Evolutionary conservation across 352 stramenopile species (phyloP).

Genomic region (Phytophthora multivora): DNA sequence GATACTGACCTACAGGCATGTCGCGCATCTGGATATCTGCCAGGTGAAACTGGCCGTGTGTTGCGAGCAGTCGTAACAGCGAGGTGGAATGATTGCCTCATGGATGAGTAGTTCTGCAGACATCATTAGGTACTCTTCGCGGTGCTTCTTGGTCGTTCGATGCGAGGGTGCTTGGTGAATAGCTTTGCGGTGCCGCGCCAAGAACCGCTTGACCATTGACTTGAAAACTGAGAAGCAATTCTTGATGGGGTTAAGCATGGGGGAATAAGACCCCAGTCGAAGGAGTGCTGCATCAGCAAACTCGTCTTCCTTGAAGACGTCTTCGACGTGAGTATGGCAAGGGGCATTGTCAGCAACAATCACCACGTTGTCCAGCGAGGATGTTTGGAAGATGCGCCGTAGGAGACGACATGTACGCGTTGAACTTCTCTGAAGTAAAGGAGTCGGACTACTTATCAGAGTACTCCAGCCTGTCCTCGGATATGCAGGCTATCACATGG

Average conservation of each 20-base stretch:
- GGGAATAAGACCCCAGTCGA: not conserved
- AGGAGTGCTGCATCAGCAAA: no score
- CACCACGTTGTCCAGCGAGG: no score
- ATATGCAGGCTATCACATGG: constrained; percentile 2
- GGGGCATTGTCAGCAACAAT: no score
- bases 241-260: constrained; percentile 6
- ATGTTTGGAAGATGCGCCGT: no score
- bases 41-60: not conserved
- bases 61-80: not conserved
- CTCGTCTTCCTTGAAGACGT: no score
- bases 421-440: no score
- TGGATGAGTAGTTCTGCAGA: not conserved
- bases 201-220: no score
- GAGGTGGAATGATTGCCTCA: not conserved
- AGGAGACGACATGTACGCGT: no score
- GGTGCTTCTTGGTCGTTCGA: not conserved
- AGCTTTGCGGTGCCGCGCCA: not conserved
- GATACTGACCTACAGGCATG: not conserved
- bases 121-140: not conserved
- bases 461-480: not conserved
- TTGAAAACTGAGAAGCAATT: not conserved
- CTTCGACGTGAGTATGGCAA: no score
- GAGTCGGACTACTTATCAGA: not conserved
- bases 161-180: not conserved
- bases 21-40: not conserved